Percentiles rank a stretch among this genome's conserved stretches.
Evolutionary conservation across 768 basidiomycete species (phyloP).

Genomic region (Daedalea quercina): DNA sequence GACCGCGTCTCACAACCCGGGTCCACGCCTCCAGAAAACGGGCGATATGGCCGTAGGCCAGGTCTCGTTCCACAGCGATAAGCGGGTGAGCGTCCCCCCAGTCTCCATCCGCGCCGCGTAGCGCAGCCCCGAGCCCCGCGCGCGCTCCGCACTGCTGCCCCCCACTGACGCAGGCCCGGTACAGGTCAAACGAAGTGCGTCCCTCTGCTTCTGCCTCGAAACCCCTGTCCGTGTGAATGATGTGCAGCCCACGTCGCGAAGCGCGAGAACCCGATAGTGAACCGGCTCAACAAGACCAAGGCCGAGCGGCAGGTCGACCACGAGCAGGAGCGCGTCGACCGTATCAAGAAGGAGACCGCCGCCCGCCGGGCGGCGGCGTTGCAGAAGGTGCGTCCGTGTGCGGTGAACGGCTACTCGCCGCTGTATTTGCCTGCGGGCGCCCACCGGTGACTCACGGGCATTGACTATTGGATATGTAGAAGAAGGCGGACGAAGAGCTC

Average conservation of each 20-base stretch:
- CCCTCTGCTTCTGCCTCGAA: not conserved
- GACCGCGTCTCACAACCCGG: not conserved
- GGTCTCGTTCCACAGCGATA: conserved; percentile 91
- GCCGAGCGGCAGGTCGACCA: conserved; percentile 80
- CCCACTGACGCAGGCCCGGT: not conserved
- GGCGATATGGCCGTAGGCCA: conserved; percentile 97
- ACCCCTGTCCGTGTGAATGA: not conserved
- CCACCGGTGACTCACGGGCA: not conserved
- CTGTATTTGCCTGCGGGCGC: not conserved
- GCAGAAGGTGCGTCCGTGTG: conserved; percentile 47
- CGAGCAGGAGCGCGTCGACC: conserved; percentile 79
- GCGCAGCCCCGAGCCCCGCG: not conserved
- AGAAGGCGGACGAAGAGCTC: conserved; percentile 72
- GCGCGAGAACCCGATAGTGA: conserved; percentile 86
- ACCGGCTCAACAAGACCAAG: conserved; percentile 92
- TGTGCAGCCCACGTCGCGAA: conserved; percentile 63
- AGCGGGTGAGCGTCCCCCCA: conserved; percentile 47
- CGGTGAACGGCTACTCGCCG: not conserved
- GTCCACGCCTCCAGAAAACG: conserved; percentile 60
- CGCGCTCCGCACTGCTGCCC: not conserved
- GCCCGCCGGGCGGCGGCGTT: conserved; percentile 53
- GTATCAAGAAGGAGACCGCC: conserved; percentile 71
- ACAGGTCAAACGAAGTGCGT: conserved; percentile 74
- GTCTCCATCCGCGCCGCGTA: not conserved
- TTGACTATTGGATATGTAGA: conserved; percentile 34